Evolutionary conservation across 768 basidiomycete genomes (phyloP).

Genomic region (Trametes maxima): DNA sequence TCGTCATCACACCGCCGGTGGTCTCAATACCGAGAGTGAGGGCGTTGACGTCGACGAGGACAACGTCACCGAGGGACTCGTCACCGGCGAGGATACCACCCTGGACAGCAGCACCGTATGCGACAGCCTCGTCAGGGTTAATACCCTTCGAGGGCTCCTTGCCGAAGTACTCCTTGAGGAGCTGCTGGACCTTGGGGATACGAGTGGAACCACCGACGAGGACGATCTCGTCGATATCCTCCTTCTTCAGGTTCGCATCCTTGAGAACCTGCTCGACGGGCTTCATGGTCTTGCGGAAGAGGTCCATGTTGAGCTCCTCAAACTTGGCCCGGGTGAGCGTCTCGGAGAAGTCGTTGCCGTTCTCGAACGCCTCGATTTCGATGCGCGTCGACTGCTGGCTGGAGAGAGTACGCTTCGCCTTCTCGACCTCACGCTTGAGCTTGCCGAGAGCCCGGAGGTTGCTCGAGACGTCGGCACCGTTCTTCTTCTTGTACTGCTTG

Average conservation of each 20-base stretch:
- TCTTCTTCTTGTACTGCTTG: slow-evolving; percentile 70
- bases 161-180: slow-evolving; percentile 97
- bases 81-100: slow-evolving; percentile 97
- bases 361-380: slow-evolving; percentile 95
- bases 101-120: slow-evolving; percentile 98
- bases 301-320: slow-evolving; percentile 97
- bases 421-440: slow-evolving; percentile 71
- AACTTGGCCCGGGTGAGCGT: slow-evolving; percentile 98
- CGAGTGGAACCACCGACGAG: slow-evolving; percentile 98
- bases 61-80: slow-evolving; percentile 85
- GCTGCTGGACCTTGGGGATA: slow-evolving; percentile 99
- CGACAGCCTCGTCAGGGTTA: slow-evolving; percentile 99
- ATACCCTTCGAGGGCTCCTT: slow-evolving; percentile 98
- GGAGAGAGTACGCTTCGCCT: slow-evolving; percentile 73
- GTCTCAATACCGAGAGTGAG: slow-evolving; percentile 99
- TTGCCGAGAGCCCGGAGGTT: slow-evolving; percentile 70
- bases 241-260: slow-evolving; percentile 98
- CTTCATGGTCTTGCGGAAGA: slow-evolving; percentile 99
- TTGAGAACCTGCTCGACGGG: slow-evolving; percentile 98
- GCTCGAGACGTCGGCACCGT: slow-evolving; percentile 57
- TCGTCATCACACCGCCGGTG: slow-evolving; percentile 97
- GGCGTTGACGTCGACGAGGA: slow-evolving; percentile 96
- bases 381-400: slow-evolving; percentile 91
- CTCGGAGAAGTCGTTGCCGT: slow-evolving; percentile 97
- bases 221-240: slow-evolving; percentile 91